Percentiles rank a stretch among this genome's conserved stretches.
phyloP scores from a whole-genome alignment of 306 rosid genomes.

The Morella rubra region DNA sequence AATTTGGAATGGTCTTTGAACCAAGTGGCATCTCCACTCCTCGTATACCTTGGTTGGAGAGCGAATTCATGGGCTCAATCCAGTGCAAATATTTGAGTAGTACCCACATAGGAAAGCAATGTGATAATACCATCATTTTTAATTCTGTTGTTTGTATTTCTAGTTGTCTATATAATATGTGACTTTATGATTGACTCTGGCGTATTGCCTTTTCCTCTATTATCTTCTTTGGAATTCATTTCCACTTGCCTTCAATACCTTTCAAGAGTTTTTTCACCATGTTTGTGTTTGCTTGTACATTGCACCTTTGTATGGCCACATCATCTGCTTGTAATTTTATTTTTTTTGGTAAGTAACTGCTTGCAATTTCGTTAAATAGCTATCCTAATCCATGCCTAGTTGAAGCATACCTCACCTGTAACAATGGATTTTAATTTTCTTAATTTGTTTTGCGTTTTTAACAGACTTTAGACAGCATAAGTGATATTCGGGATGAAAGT shows the following conservation, averaged over 20 bases:
- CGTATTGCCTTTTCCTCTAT: neutral
- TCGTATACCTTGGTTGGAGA: neutral
- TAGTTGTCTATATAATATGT: neutral
- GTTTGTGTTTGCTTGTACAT: no score
- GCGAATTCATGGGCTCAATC: neutral
- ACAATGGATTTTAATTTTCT: constrained; percentile 2
- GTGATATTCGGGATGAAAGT: constrained; percentile 96
- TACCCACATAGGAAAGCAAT: neutral
- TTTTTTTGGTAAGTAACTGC: no score
- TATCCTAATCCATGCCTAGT: neutral
- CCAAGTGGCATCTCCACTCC: neutral
- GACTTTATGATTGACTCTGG: neutral
- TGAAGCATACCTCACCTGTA: constrained; percentile 14
- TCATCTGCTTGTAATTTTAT: neutral
- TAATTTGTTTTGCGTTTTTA: neutral
- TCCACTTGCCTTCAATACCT: neutral
- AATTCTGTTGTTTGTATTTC: no score
- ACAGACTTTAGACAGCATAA: constrained; percentile 84
- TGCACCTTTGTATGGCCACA: neutral
- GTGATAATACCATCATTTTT: neutral
- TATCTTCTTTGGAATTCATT: neutral
- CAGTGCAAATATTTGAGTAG: neutral
- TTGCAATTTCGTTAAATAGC: no score
- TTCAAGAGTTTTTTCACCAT: neutral
- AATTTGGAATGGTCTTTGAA: neutral